phyloP scores from a whole-genome alignment of 1,284 basidiomycete genomes.

The Schizopora paradoxa region DNA sequence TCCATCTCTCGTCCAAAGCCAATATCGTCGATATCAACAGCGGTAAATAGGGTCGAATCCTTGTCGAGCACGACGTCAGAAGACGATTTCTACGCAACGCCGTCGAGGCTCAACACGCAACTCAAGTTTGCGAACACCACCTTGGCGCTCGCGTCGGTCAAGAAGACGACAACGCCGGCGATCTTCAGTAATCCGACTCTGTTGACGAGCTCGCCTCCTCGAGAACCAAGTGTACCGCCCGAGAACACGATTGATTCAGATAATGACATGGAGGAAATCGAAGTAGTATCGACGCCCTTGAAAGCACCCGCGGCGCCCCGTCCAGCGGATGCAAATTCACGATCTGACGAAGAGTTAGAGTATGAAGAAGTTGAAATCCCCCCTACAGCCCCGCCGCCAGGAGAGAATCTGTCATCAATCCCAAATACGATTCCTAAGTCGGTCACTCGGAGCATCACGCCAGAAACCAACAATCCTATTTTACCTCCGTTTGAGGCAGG shows the following conservation, averaged over 20 bases:
- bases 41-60: not conserved
- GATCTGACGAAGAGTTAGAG: conserved; percentile 26
- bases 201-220: conserved; percentile 7
- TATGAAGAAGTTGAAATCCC: conserved; percentile 44
- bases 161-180: too few relatives aligned
- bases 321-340: not conserved
- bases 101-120: conserved; percentile 15
- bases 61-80: conserved; percentile 2
- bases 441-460: too few relatives aligned
- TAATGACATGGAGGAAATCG: conserved; percentile 18
- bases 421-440: too few relatives aligned
- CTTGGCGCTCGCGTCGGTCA: conserved; percentile 1
- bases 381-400: conserved; percentile 6
- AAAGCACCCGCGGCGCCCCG: not conserved
- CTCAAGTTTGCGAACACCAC: conserved; percentile 13
- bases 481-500: too few relatives aligned
- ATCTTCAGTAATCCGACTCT: conserved; percentile 15
- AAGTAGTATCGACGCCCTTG: conserved; percentile 19
- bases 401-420: too few relatives aligned
- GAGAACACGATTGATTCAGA: not conserved
- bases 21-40: not conserved
- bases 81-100: conserved; percentile 17
- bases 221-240: not conserved
- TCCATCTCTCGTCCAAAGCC: not conserved
- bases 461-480: too few relatives aligned